These are phyloP conservation scores for Ballota nigra DNA, from an alignment of 257 asterid genomes.

Conservation along the genomic window DNA sequence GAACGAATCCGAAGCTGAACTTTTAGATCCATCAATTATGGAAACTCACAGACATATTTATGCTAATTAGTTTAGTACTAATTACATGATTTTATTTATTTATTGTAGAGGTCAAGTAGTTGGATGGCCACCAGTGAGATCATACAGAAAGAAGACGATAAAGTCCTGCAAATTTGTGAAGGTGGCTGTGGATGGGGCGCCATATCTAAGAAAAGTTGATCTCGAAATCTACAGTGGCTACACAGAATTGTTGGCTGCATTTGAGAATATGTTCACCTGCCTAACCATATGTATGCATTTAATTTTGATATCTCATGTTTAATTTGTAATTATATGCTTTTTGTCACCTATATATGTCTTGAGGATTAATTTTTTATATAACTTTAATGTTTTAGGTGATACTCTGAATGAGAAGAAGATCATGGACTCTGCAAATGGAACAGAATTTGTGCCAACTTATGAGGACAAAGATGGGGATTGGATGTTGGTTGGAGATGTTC, in stretches of 20 bases:
- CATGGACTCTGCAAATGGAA: constrained; percentile 45
- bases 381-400: constrained; percentile 34
- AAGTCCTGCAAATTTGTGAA: constrained; percentile 58
- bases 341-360: neutral
- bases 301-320: neutral
- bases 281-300: constrained; percentile 47
- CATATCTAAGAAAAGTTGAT: constrained; percentile 68
- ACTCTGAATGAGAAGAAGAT: constrained; percentile 43
- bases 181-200: constrained; percentile 85
- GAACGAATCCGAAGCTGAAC: neutral
- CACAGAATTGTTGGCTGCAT: constrained; percentile 46
- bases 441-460: constrained; percentile 55
- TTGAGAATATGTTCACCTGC: constrained; percentile 63
- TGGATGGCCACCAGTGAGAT: constrained; percentile 88
- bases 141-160: constrained; percentile 47
- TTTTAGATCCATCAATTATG: neutral
- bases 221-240: constrained; percentile 49
- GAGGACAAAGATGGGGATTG: constrained; percentile 76
- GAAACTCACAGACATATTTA: neutral
- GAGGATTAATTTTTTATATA: neutral
- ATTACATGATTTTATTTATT: neutral
- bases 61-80: neutral
- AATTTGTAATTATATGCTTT: neutral
- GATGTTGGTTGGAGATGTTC: constrained; percentile 84
- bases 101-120: constrained; percentile 50